Conservation (phyloP, 2,329 filamentous ascomycete genomes). For the Hypoxylon sp. region DNA sequence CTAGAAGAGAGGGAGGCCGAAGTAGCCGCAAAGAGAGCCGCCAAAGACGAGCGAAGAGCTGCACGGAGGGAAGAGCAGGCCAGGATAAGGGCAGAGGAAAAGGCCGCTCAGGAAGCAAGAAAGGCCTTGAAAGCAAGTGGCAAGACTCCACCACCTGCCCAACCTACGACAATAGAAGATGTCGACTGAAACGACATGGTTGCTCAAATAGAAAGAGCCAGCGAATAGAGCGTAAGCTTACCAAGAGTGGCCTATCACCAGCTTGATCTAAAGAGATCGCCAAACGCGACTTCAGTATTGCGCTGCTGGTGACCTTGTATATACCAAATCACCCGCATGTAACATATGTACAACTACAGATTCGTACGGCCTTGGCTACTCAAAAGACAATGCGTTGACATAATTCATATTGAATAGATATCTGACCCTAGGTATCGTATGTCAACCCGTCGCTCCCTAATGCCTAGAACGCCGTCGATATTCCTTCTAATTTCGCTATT, state of each 20-base stretch:
- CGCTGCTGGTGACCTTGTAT: conserved; percentile 24
- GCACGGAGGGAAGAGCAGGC: conserved; percentile 19
- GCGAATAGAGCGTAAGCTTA: background rate
- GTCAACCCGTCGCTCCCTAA: conserved; percentile 21
- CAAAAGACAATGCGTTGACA: conserved; percentile 20
- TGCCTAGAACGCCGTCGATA: conserved; percentile 21
- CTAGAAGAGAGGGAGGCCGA: conserved; percentile 73
- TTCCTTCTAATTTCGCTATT: conserved; percentile 5
- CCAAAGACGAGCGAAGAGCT: conserved; percentile 45
- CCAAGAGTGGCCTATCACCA: background rate
- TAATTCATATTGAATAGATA: conserved; percentile 37
- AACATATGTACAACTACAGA: conserved; percentile 36
- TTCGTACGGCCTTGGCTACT: conserved; percentile 8
- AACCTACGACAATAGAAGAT: conserved; percentile 30
- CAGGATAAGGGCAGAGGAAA: conserved; percentile 16
- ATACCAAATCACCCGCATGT: conserved; percentile 33
- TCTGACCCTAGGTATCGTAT: conserved; percentile 38
- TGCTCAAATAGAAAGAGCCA: background rate
- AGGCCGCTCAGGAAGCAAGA: conserved; percentile 4
- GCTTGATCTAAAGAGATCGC: background rate
- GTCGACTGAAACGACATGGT: conserved; percentile 32
- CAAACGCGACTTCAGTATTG: conserved; percentile 7
- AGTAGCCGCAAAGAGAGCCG: conserved; percentile 55
- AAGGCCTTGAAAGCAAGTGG: background rate
- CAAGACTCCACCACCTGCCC: conserved; percentile 5